Base-by-base conservation (phyloP, 257 asterid species). In the Gardenia jasminoides region DNA sequence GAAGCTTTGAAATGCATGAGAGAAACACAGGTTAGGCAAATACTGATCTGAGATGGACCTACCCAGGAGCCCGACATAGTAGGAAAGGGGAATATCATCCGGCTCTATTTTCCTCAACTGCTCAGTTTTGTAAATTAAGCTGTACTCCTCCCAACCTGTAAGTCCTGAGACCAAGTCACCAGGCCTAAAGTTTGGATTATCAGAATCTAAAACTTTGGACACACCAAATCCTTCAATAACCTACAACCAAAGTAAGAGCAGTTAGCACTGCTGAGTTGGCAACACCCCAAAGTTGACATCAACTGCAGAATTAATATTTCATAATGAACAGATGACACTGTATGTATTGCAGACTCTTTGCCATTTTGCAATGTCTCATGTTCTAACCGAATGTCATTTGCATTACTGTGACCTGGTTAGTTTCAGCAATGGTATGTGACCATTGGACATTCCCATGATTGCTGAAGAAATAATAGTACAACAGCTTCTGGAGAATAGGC, bases 131-230 rank as follows among this genome's bases (percentile, higher is more conserved):
- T 80, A 72, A 47, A 94, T 82, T 72, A 94, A 89, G 86, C 89
- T 92, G 92, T 94, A 92, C 47, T 94, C 96, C 84, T 94, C 98
- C 98, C 98, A 94, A 20, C 97, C 91, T 0, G 98, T 94, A 33
- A 92, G 81, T 50, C 98, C 94, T 4, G 96, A 89, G 62, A 94
- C 80, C 75, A 94, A 72, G 75, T 94, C 98, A 20, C 97, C 98
- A 3, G 89, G 83, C 80, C 83, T 94, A 83, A 88, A 89, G 70
- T 86, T 79, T 46, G 93, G 92, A 84, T 90, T 80, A 78, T 90
- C 97, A 10, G 98, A 94, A 81, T 88, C 92, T 33, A 94, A 9
- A 65, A 94, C 97, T 83, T 84, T 82, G 44, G 92, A 91, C 75
- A 91, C 96, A 36, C 98, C 98, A 39, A 91, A 94, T 71, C 98